Conservation (phyloP, 1,139 yeast genomes). For the Tardiomyces depauwii region DNA sequence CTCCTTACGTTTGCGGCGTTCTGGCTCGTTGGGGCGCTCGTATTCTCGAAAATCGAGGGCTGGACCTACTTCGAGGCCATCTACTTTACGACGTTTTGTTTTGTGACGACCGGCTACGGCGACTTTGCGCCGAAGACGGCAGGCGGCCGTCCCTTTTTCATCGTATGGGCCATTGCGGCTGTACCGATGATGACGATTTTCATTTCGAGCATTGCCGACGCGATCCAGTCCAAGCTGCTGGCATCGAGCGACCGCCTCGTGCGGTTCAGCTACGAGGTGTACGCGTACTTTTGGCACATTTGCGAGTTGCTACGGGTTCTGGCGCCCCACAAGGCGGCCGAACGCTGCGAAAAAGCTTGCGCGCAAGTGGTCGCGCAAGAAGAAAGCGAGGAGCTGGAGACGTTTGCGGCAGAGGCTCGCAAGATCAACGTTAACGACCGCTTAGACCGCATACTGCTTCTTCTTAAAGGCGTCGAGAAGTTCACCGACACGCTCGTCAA, state of each 20-base stretch:
- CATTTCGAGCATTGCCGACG: slow-evolving; percentile 61
- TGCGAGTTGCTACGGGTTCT: slow-evolving; percentile 7
- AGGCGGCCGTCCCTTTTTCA: slow-evolving; percentile 63
- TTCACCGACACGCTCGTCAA: slow-evolving; percentile 16
- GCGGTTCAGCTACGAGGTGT: not conserved
- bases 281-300: slow-evolving; percentile 8
- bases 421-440: not conserved
- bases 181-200: slow-evolving; percentile 81
- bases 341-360: slow-evolving; percentile 6
- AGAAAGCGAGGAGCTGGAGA: slow-evolving; percentile 3
- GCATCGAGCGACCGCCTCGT: slow-evolving; percentile 4
- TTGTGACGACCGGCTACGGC: slow-evolving; percentile 80
- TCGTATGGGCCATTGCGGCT: slow-evolving; percentile 70
- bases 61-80: slow-evolving; percentile 64
- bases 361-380: slow-evolving; percentile 4
- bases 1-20: slow-evolving; percentile 41
- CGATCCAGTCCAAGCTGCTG: slow-evolving; percentile 28
- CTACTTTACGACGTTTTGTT: slow-evolving; percentile 64
- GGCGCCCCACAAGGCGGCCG: slow-evolving; percentile 6
- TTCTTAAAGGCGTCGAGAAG: slow-evolving; percentile 13
- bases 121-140: slow-evolving; percentile 51
- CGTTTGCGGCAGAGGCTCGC: slow-evolving; percentile 1
- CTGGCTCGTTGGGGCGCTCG: slow-evolving; percentile 63
- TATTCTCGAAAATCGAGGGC: slow-evolving; percentile 43
- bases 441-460: slow-evolving; percentile 15